Evolutionary conservation across 768 basidiomycete genomes (phyloP).

Genomic region (Boletus bicolor): DNA sequence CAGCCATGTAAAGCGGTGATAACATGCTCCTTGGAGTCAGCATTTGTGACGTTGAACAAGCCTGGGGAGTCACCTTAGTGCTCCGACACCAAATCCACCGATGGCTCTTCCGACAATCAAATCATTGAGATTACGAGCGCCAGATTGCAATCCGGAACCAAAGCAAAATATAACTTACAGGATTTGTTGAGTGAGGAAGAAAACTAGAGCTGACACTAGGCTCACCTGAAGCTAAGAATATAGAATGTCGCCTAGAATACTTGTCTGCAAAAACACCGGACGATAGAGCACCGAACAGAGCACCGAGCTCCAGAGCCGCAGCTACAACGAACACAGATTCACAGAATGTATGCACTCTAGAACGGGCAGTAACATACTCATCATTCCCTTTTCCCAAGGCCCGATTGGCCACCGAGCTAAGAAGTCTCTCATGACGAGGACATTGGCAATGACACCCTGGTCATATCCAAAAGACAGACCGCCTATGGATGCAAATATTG

Average conservation of each 20-base stretch:
- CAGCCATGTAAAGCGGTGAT: conserved; percentile 79
- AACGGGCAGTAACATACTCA: conserved; percentile 51
- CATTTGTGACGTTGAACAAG: conserved; percentile 1
- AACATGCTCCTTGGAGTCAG: conserved; percentile 52
- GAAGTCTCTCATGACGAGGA: conserved; percentile 81
- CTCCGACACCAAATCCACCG: conserved; percentile 80
- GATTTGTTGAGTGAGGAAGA: not conserved
- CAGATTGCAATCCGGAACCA: conserved; percentile 67
- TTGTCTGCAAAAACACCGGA: conserved; percentile 68
- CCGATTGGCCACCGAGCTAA: conserved; percentile 63
- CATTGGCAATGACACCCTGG: conserved; percentile 83
- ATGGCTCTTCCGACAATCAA: conserved; percentile 69
- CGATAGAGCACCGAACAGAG: conserved; percentile 67
- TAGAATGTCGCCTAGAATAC: conserved; percentile 64
- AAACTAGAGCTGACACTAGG: not conserved
- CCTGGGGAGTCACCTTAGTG: conserved; percentile 47
- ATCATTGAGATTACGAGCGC: conserved; percentile 52
- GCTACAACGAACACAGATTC: conserved; percentile 39
- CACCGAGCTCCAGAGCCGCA: conserved; percentile 74
- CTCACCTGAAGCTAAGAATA: conserved; percentile 66
- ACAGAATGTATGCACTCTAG: not conserved
- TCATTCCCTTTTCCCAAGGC: conserved; percentile 68
- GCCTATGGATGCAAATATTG: conserved; percentile 72
- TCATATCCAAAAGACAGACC: conserved; percentile 81
- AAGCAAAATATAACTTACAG: conserved; percentile 61